These are phyloP conservation scores for Phytophthora podocarpi DNA, from an alignment of 352 stramenopile genomes.

Conservation along the genomic window DNA sequence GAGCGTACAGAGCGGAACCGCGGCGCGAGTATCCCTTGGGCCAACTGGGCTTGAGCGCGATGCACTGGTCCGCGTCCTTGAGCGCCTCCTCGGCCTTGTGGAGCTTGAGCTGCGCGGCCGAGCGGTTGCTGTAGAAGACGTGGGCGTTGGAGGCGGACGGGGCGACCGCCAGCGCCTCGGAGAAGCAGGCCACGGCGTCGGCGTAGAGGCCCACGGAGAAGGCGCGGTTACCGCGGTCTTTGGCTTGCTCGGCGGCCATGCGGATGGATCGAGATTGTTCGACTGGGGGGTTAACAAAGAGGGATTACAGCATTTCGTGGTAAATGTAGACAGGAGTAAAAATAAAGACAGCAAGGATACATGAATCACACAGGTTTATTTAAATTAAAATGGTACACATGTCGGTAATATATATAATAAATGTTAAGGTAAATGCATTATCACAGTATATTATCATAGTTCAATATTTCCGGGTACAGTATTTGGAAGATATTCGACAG, in stretches of 20 bases:
- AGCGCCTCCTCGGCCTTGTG: constrained; percentile 68
- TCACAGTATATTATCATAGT: too few relatives aligned
- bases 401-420: too few relatives aligned
- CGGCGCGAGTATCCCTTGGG: constrained; percentile 89
- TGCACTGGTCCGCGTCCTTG: constrained; percentile 80
- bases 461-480: too few relatives aligned
- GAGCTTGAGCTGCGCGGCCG: constrained; percentile 82
- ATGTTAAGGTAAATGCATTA: too few relatives aligned
- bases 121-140: constrained; percentile 88
- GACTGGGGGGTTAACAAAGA: too few relatives aligned
- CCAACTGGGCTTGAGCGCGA: constrained; percentile 78
- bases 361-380: too few relatives aligned
- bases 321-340: too few relatives aligned
- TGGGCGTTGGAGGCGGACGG: constrained; percentile 44
- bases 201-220: constrained; percentile 75
- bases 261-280: constrained; percentile 14
- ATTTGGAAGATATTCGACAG: too few relatives aligned
- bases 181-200: constrained; percentile 76
- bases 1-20: constrained; percentile 72
- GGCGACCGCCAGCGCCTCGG: constrained; percentile 74
- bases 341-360: too few relatives aligned
- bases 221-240: constrained; percentile 83
- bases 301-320: too few relatives aligned
- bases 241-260: constrained; percentile 88
- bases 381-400: too few relatives aligned